Conservation (phyloP, 148 eudicot species). For the Vaccinium myrtillus region DNA sequence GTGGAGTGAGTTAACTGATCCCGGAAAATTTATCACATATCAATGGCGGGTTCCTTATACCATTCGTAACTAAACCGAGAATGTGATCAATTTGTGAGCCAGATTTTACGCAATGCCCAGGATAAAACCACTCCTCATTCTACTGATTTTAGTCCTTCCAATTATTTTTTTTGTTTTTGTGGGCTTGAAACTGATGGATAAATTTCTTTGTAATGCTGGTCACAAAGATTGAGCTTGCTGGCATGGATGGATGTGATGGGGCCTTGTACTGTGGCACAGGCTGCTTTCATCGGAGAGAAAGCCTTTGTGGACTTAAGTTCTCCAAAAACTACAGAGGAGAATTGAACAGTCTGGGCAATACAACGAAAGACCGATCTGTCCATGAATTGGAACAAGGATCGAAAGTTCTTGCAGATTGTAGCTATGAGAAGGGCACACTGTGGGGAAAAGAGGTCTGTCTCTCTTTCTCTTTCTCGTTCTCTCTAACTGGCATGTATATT, state of each 20-base stretch:
- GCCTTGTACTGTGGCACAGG: conserved; percentile 46
- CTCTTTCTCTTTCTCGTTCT: neutral
- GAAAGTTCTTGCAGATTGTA: conserved; percentile 41
- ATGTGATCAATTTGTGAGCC: too few species aligned
- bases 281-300: conserved; percentile 46
- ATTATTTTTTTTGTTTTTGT: neutral
- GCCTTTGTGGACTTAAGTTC: conserved; percentile 36
- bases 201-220: neutral
- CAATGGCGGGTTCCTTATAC: too few species aligned
- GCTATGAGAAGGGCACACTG: conserved; percentile 37
- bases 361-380: conserved; percentile 5
- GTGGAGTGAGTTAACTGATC: too few species aligned
- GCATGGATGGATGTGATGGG: conserved; percentile 34
- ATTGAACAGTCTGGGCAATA: conserved; percentile 2
- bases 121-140: too few species aligned
- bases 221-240: conserved; percentile 41
- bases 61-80: too few species aligned
- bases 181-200: neutral
- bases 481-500: too few species aligned
- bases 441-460: conserved; percentile 50
- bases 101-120: too few species aligned
- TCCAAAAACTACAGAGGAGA: conserved; percentile 19
- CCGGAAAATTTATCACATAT: too few species aligned
- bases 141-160: too few species aligned
- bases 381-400: conserved; percentile 37